Evolutionary conservation across 805 yeast species (phyloP).

Genomic region (Suhomyces sp.): DNA sequence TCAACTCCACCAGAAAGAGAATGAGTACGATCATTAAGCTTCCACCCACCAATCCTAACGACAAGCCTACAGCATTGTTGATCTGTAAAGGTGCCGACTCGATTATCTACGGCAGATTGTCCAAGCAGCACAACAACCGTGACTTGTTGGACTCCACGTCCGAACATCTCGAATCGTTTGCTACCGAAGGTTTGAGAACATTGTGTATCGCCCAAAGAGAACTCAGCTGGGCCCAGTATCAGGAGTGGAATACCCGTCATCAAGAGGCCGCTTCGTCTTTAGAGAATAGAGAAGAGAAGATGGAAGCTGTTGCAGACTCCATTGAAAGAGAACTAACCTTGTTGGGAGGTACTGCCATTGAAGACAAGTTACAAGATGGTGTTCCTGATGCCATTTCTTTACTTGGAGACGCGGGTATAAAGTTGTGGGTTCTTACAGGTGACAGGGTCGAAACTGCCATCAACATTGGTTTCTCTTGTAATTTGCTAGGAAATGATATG

Average conservation of each 20-base stretch:
- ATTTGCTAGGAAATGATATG: slow-evolving; percentile 65
- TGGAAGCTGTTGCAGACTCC: slow-evolving; percentile 73
- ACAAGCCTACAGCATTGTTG: slow-evolving; percentile 51
- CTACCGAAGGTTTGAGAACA: slow-evolving; percentile 81
- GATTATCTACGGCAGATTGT: slow-evolving; percentile 65
- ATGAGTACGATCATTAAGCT: slow-evolving; percentile 80
- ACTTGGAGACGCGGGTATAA: slow-evolving; percentile 69
- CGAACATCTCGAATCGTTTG: slow-evolving; percentile 69
- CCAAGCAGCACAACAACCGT: slow-evolving; percentile 43
- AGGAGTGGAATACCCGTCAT: slow-evolving; percentile 61
- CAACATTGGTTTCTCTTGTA: slow-evolving; percentile 78
- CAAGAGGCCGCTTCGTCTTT: slow-evolving; percentile 65
- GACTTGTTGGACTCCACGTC: slow-evolving; percentile 61
- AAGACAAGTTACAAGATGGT: slow-evolving; percentile 73
- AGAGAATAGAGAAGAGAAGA: slow-evolving; percentile 60
- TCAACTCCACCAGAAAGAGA: slow-evolving; percentile 82
- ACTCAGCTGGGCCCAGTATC: slow-evolving; percentile 58
- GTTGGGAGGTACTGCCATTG: slow-evolving; percentile 80
- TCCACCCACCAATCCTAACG: slow-evolving; percentile 39
- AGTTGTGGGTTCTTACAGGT: slow-evolving; percentile 81
- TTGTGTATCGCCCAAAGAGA: slow-evolving; percentile 75
- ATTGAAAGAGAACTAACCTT: slow-evolving; percentile 58
- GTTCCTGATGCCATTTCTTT: slow-evolving; percentile 72
- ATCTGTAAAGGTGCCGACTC: slow-evolving; percentile 88
- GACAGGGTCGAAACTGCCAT: slow-evolving; percentile 83